Conservation (phyloP, 495 filamentous ascomycete species). For the Pyrenopolyporus hunteri region DNA sequence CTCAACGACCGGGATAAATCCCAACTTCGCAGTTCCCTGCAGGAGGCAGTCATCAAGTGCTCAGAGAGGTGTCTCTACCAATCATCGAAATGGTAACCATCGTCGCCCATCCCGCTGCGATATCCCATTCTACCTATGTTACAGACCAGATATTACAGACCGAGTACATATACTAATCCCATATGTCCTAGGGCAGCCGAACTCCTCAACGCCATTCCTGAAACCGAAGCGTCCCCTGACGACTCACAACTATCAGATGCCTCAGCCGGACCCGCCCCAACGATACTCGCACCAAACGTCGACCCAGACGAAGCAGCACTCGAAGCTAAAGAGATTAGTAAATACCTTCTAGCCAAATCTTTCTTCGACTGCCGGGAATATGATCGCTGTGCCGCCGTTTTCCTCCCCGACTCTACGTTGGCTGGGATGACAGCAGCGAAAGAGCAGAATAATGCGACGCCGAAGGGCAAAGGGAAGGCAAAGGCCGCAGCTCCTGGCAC, state of each 20-base stretch:
- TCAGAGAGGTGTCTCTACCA: conserved; percentile 96
- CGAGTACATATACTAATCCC: conserved; percentile 9
- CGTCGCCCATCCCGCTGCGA: background rate
- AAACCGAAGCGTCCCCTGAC: conserved; percentile 45
- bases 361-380: conserved; percentile 96
- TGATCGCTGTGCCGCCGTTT: conserved; percentile 90
- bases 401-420: conserved; percentile 76
- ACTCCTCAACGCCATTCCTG: conserved; percentile 80
- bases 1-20: conserved; percentile 55
- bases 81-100: conserved; percentile 87
- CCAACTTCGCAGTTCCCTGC: conserved; percentile 66
- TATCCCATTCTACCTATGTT: too few species aligned
- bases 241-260: conserved; percentile 47
- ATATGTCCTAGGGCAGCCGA: conserved; percentile 79
- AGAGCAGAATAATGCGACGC: conserved; percentile 50
- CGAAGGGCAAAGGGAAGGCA: conserved; percentile 53
- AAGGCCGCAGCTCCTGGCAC: conserved; percentile 51
- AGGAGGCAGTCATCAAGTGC: conserved; percentile 85
- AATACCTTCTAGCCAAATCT: conserved; percentile 90
- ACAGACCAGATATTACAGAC: background rate
- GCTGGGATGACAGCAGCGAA: conserved; percentile 62
- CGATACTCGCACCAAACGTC: conserved; percentile 55
- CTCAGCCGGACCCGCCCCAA: conserved; percentile 45
- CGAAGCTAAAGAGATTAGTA: conserved; percentile 79
- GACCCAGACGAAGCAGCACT: conserved; percentile 74